A percentile compares a stretch with the other conserved stretches of the same genome.
Conservation (phyloP, 352 stramenopile species). For the Pythium sukuiense region DNA sequence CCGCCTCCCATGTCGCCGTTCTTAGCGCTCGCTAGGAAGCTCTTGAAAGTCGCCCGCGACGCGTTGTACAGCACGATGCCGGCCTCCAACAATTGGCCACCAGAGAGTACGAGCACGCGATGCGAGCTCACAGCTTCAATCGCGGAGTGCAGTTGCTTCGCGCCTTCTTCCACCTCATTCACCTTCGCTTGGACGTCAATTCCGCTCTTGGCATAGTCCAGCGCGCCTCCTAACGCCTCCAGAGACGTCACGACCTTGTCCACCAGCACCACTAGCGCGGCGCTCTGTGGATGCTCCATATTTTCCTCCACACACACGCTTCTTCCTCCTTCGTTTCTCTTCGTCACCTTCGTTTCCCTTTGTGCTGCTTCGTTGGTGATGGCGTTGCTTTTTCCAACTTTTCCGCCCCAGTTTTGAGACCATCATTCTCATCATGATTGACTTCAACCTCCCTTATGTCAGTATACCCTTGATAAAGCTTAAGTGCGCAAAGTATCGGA, state of each 20-base stretch:
- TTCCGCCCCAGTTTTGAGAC: slow-evolving; percentile 2
- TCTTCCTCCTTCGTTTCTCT: neutral
- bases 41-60: slow-evolving; percentile 42
- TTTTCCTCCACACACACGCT: neutral
- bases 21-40: slow-evolving; percentile 32
- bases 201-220: neutral
- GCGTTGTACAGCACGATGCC: slow-evolving; percentile 75
- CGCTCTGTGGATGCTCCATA: slow-evolving; percentile 9
- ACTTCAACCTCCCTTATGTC: neutral
- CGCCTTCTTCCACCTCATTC: slow-evolving; percentile 5
- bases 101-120: slow-evolving; percentile 33
- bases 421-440: neutral
- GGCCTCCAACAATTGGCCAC: slow-evolving; percentile 47
- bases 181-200: neutral
- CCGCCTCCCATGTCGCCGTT: neutral
- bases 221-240: neutral
- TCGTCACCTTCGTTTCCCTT: slow-evolving; percentile 20
- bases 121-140: slow-evolving; percentile 27
- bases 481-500: neutral
- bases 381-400: neutral
- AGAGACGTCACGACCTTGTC: slow-evolving; percentile 15
- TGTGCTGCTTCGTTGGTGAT: neutral
- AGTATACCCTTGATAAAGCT: neutral
- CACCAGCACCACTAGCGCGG: slow-evolving; percentile 4
- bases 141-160: slow-evolving; percentile 33